Evolutionary conservation across 768 basidiomycete species (phyloP).

Genomic region (Russula olivacea): DNA sequence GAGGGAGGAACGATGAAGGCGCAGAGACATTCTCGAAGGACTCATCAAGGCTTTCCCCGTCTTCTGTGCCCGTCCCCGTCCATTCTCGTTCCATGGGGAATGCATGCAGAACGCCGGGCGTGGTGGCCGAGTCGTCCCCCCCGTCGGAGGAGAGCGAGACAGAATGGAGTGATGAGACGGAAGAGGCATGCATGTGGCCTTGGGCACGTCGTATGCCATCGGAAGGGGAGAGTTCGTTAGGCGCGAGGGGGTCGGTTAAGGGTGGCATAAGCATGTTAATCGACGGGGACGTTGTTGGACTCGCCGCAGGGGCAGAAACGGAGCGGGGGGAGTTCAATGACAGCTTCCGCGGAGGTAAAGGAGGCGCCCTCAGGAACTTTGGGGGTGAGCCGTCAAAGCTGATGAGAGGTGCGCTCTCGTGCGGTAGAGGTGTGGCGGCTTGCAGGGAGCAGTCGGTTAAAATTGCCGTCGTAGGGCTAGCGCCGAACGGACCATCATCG

Average conservation of each 20-base stretch:
- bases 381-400: slow-evolving; percentile 44
- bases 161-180: slow-evolving; percentile 73
- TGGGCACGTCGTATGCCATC: slow-evolving; percentile 32
- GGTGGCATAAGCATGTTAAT: slow-evolving; percentile 41
- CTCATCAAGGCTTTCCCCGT: slow-evolving; percentile 52
- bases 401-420: slow-evolving; percentile 41
- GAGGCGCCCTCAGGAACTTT: slow-evolving; percentile 39
- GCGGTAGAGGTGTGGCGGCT: slow-evolving; percentile 5
- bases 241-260: slow-evolving; percentile 38
- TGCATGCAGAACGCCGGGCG: slow-evolving; percentile 27
- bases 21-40: slow-evolving; percentile 64
- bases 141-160: slow-evolving; percentile 67
- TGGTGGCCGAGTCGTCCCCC: slow-evolving; percentile 31
- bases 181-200: slow-evolving; percentile 54
- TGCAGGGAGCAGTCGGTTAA: neutral
- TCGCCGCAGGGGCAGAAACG: slow-evolving; percentile 46
- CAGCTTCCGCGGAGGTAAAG: slow-evolving; percentile 57
- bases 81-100: slow-evolving; percentile 41
- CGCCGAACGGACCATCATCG: slow-evolving; percentile 43
- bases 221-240: slow-evolving; percentile 31
- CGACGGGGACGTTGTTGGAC: slow-evolving; percentile 31
- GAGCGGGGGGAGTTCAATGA: slow-evolving; percentile 40
- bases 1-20: slow-evolving; percentile 37
- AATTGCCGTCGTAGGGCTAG: neutral
- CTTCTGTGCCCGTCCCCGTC: slow-evolving; percentile 37